These are phyloP conservation scores for Purpureocillium lavendulum DNA, from an alignment of 2,329 filamentous ascomycete species.

Conservation along the genomic window DNA sequence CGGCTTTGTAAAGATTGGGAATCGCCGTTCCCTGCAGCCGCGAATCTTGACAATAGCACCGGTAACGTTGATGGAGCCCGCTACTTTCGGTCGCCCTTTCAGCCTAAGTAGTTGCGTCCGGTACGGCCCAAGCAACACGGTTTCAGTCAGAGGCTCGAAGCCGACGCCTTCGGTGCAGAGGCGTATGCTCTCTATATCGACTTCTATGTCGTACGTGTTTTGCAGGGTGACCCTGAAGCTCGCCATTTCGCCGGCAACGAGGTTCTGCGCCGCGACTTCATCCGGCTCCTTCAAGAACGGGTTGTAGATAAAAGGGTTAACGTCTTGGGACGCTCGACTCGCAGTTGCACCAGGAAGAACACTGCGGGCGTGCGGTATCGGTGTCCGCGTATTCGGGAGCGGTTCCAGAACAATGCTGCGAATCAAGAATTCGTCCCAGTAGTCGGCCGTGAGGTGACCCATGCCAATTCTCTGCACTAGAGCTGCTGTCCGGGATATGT, in stretches of 20 bases:
- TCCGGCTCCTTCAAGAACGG: slow-evolving; percentile 69
- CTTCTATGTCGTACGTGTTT: slow-evolving; percentile 88
- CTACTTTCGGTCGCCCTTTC: slow-evolving; percentile 54
- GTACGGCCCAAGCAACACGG: slow-evolving; percentile 68
- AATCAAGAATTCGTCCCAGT: slow-evolving; percentile 95
- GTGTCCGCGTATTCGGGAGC: slow-evolving; percentile 47
- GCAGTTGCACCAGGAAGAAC: slow-evolving; percentile 42
- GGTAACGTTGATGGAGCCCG: slow-evolving; percentile 64
- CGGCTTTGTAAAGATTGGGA: slow-evolving; percentile 70
- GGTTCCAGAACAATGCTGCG: slow-evolving; percentile 66
- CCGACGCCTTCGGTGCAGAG: slow-evolving; percentile 66
- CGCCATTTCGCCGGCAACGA: slow-evolving; percentile 72
- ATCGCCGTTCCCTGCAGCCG: slow-evolving; percentile 73
- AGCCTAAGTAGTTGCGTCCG: slow-evolving; percentile 72
- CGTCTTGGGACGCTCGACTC: slow-evolving; percentile 47
- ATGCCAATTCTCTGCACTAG: slow-evolving; percentile 71
- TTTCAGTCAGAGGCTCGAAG: slow-evolving; percentile 59
- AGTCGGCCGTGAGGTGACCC: slow-evolving; percentile 64
- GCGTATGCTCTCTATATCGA: slow-evolving; percentile 76
- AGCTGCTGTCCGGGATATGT: slow-evolving; percentile 74
- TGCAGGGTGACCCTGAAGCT: slow-evolving; percentile 79
- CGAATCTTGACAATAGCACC: slow-evolving; percentile 74
- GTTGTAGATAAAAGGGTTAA: slow-evolving; percentile 91
- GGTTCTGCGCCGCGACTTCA: slow-evolving; percentile 53
- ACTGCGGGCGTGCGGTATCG: slow-evolving; percentile 56